phyloP scores from a whole-genome alignment of 306 rosid genomes.

The Prunus campanulata region DNA sequence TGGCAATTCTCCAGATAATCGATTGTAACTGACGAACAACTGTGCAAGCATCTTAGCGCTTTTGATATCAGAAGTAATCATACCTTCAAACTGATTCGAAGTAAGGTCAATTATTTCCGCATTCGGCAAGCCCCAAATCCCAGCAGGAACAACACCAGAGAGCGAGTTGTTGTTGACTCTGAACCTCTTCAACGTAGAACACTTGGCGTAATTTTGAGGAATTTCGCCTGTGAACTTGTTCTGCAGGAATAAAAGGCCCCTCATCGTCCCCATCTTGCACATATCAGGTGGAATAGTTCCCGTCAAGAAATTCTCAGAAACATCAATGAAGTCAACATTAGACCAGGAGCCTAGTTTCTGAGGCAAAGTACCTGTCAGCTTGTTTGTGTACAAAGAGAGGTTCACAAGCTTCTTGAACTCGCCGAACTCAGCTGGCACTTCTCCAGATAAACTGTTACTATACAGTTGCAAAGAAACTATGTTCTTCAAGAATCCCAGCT shows the following conservation, averaged over 20 bases:
- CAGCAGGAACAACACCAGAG: slow-evolving; percentile 58
- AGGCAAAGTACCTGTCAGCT: slow-evolving; percentile 67
- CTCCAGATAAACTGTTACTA: slow-evolving; percentile 52
- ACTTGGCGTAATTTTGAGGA: slow-evolving; percentile 54
- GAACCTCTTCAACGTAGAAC: slow-evolving; percentile 49
- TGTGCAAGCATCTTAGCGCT: slow-evolving; percentile 47
- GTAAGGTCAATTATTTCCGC: slow-evolving; percentile 53
- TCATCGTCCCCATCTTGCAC: slow-evolving; percentile 70
- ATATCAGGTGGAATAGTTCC: slow-evolving; percentile 84
- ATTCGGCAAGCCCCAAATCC: slow-evolving; percentile 78
- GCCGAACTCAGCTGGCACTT: slow-evolving; percentile 67
- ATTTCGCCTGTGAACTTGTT: slow-evolving; percentile 80
- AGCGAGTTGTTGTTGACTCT: slow-evolving; percentile 76
- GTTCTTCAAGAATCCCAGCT: slow-evolving; percentile 39
- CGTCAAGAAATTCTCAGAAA: slow-evolving; percentile 60
- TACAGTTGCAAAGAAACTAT: slow-evolving; percentile 59
- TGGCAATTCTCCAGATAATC: slow-evolving; percentile 60
- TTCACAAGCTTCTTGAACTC: slow-evolving; percentile 51
- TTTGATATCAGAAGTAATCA: slow-evolving; percentile 51
- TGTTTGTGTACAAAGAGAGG: slow-evolving; percentile 66
- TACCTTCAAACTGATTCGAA: slow-evolving; percentile 54
- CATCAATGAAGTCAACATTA: slow-evolving; percentile 54
- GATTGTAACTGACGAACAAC: slow-evolving; percentile 43
- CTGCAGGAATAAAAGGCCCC: slow-evolving; percentile 45
- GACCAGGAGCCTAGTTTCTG: slow-evolving; percentile 72